These are phyloP conservation scores for Craspedostauros australis DNA, from an alignment of 108 stramenopile genomes.

Conservation along the genomic window DNA sequence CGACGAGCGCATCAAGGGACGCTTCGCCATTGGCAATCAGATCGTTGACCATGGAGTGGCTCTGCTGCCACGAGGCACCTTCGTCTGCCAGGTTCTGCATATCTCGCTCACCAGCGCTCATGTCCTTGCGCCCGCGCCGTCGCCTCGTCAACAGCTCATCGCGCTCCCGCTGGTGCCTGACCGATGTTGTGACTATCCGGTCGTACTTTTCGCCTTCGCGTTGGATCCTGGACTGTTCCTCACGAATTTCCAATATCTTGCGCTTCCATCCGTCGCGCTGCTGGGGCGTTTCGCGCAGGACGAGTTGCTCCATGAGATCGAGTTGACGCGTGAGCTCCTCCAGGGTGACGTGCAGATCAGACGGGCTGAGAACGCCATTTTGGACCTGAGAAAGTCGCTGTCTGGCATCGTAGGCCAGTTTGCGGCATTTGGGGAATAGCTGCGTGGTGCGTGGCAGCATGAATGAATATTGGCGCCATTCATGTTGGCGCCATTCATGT, in stretches of 20 bases:
- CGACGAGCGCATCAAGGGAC: conserved; percentile 43
- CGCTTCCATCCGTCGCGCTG: conserved; percentile 81
- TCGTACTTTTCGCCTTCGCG: conserved; percentile 63
- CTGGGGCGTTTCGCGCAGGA: conserved; percentile 65
- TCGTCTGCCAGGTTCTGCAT: conserved; percentile 69
- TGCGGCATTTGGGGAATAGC: conserved; percentile 81
- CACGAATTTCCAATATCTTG: conserved; percentile 71
- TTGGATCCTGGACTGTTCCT: conserved; percentile 58
- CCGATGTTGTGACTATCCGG: conserved; percentile 55
- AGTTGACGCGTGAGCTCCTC: conserved; percentile 74
- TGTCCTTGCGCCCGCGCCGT: conserved; percentile 22
- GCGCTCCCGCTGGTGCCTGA: conserved; percentile 66
- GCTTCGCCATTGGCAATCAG: conserved; percentile 61
- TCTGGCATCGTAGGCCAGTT: conserved; percentile 79
- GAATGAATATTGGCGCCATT: neutral
- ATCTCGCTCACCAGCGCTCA: conserved; percentile 34
- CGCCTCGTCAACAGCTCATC: conserved; percentile 66
- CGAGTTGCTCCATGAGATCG: conserved; percentile 64
- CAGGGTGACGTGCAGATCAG: conserved; percentile 66
- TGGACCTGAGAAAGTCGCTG: conserved; percentile 81
- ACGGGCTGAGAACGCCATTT: conserved; percentile 56
- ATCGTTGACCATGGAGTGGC: conserved; percentile 64
- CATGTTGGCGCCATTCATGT: too few relatives aligned
- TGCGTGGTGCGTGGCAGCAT: conserved; percentile 26
- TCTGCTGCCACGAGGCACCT: conserved; percentile 50